Percentiles rank a stretch among this genome's conserved stretches.
phyloP scores from a whole-genome alignment of 345 rosid genomes.

The Eutrema yunnanense region DNA sequence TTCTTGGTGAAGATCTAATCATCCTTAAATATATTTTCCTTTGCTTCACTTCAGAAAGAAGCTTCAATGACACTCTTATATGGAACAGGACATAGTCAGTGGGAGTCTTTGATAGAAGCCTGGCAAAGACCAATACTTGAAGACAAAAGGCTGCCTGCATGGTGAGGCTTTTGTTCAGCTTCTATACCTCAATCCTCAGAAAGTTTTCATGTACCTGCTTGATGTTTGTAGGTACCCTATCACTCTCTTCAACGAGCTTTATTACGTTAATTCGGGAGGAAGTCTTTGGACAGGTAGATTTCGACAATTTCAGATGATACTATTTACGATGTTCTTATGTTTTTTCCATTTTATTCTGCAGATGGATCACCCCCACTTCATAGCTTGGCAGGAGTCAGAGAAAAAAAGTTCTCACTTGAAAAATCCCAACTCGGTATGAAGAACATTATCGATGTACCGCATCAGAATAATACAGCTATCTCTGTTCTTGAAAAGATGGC shows the following conservation, averaged over 20 bases:
- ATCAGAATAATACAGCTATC: constrained; percentile 43
- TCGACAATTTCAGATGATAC: neutral
- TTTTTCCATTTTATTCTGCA: constrained; percentile 20
- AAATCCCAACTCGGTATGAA: constrained; percentile 38
- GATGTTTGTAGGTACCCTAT: constrained; percentile 56
- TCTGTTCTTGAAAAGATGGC: constrained; percentile 74
- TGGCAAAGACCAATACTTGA: constrained; percentile 93
- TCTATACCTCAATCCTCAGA: neutral
- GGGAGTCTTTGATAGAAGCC: constrained; percentile 82
- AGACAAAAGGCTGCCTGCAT: constrained; percentile 84
- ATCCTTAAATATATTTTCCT: neutral
- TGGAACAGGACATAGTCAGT: constrained; percentile 56
- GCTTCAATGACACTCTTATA: neutral
- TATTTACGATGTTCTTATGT: neutral
- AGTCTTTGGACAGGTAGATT: constrained; percentile 83
- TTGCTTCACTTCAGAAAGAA: neutral
- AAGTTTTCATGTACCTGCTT: neutral
- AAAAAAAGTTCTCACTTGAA: constrained; percentile 72
- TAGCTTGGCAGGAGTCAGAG: constrained; percentile 56
- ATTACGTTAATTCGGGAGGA: constrained; percentile 88
- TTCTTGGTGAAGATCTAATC: constrained; percentile 45
- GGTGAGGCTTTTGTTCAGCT: constrained; percentile 37
- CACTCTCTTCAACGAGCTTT: constrained; percentile 91
- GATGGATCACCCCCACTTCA: constrained; percentile 78
- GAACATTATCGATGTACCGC: constrained; percentile 21